Evolutionary conservation across 495 filamentous ascomycete genomes (phyloP).

Genomic region (Melanomma pulvis-pyrius): DNA sequence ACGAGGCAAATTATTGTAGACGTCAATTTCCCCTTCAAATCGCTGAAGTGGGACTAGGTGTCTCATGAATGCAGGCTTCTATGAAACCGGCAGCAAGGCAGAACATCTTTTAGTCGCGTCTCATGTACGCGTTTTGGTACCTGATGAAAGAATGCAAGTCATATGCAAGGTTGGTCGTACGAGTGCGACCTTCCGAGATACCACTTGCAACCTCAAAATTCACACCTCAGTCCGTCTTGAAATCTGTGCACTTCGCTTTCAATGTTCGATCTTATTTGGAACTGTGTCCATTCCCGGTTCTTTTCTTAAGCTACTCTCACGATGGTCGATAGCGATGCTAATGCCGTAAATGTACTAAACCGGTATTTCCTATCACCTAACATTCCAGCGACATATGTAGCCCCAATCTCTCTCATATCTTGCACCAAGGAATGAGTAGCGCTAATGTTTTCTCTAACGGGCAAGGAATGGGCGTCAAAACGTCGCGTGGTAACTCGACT

Average conservation of each 20-base stretch:
- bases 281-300: neutral
- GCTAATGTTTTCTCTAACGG: slow-evolving; percentile 24
- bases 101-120: slow-evolving; percentile 19
- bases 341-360: too few species aligned
- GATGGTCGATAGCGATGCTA: too few species aligned
- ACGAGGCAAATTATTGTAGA: neutral
- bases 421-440: slow-evolving; percentile 27
- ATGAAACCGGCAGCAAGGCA: slow-evolving; percentile 15
- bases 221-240: neutral
- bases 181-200: neutral
- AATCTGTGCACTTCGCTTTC: neutral
- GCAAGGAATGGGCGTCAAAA: slow-evolving; percentile 30
- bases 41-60: slow-evolving; percentile 12
- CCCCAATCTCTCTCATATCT: neutral
- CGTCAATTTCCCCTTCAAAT: slow-evolving; percentile 14
- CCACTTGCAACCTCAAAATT: neutral
- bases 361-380: neutral
- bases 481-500: slow-evolving; percentile 28
- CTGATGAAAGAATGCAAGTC: slow-evolving; percentile 28
- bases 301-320: neutral
- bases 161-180: slow-evolving; percentile 36
- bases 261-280: neutral
- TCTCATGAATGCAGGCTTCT: slow-evolving; percentile 22
- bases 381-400: neutral
- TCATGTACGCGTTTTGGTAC: slow-evolving; percentile 22